Percentiles rank a stretch among this genome's conserved stretches.
phyloP scores from a whole-genome alignment of 805 yeast genomes.

The Wickerhamomyces xylosicus region DNA sequence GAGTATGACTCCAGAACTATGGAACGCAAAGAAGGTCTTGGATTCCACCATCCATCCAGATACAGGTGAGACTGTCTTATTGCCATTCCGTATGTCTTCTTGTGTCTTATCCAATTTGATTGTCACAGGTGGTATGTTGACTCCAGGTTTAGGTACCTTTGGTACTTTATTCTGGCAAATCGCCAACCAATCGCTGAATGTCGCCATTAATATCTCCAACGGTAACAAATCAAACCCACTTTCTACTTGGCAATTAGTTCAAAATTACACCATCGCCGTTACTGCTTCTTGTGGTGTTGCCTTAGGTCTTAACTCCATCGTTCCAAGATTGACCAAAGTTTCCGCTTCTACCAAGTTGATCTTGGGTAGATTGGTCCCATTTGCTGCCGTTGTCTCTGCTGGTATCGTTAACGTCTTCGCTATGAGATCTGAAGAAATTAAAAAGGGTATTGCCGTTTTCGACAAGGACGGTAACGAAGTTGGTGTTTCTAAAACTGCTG shows the following conservation, averaged over 20 bases:
- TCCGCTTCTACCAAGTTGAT: conserved; percentile 60
- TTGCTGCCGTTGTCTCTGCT: conserved; percentile 97
- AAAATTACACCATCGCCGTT: conserved; percentile 82
- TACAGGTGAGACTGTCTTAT: conserved; percentile 82
- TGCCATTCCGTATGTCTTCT: conserved; percentile 96
- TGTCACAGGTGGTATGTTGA: conserved; percentile 95
- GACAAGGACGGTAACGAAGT: conserved; percentile 56
- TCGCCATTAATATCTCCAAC: conserved; percentile 93
- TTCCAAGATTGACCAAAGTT: conserved; percentile 73
- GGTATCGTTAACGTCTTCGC: conserved; percentile 93
- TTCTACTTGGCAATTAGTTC: conserved; percentile 63
- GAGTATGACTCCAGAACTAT: conserved; percentile 67
- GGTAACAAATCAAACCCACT: conserved; percentile 93
- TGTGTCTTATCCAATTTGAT: conserved; percentile 89
- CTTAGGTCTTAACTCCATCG: conserved; percentile 79
- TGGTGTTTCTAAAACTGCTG: conserved; percentile 78
- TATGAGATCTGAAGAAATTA: conserved; percentile 93
- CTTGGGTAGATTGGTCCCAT: conserved; percentile 85
- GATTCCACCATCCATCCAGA: conserved; percentile 96
- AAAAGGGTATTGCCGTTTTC: conserved; percentile 68
- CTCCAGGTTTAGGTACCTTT: conserved; percentile 80
- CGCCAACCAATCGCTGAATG: conserved; percentile 93
- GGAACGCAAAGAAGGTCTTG: conserved; percentile 80
- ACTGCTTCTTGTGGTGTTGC: conserved; percentile 95
- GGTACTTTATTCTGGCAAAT: conserved; percentile 98